Evolutionary conservation across 2,329 filamentous ascomycete genomes (phyloP), one percentile per base, ranked within the genome.

Genomic region (Cladophialophora bantiana): DNA sequence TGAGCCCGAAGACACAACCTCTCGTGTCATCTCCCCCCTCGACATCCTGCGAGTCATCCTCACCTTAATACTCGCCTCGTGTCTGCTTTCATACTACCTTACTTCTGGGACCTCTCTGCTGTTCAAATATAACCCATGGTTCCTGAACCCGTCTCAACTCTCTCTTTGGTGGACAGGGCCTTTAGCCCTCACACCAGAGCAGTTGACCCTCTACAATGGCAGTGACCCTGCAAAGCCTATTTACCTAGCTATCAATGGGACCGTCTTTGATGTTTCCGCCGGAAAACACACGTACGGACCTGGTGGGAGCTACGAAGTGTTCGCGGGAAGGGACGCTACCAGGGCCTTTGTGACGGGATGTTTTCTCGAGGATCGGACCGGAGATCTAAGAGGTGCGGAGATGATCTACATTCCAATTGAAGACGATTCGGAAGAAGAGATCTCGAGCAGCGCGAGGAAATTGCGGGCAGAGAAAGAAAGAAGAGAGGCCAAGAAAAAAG

Each of bases 261-360:
- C 83, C 20, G 86, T 90, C 78, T 90, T 88, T 82, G 88, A 90
- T 74, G 88, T 90, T 52, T 84, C 82, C 53, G 81, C 83, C 7
- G 83, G 83, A 42, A 82, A 83, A 74, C 66, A 83, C 20, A 78
- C 81, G 66, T 95, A 95, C 82, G 92, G 92, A 0, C 90, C 94
- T 0, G 93, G 93, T 34, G 95, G 94, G 4, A 88, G 88, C 42
- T 99, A 99, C 83, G 85, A 89, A 74, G 89, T 90, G 80, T 97
- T 99, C 78, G 88, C 93, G 0, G 95, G 94, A 68, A 85, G 85
- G 69, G 95, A 99, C 79, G 94, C 94, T 38, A 88, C 91, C 13
- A 90, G 95, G 57, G 93, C 90, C 20, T 99, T 93, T 78, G 89
- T 99, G 9, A 98, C 95, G 1, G 93, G 92, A 18, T 99, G 95